Evolutionary conservation across 208 protist genomes (phyloP), one percentile per base, ranked within the genome.

Genomic region (Trypanosoma scelopori): DNA sequence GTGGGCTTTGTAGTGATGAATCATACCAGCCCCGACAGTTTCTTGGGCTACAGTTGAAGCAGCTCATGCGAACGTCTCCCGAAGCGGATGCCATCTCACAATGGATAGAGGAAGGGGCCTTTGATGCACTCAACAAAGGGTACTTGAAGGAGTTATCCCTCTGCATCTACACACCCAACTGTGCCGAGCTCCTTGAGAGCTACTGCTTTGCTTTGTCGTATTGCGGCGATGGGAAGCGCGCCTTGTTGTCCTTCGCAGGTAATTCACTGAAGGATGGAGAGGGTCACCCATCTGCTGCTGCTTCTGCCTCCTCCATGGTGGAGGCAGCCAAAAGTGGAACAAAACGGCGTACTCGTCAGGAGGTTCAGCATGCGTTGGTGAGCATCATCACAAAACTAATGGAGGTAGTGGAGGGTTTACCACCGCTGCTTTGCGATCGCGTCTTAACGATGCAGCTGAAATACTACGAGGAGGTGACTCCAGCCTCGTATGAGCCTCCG

Each of bases 91-190:
- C 56, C 1, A 90, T 91, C 30, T 90, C 81, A 4, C 71, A 78
- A 52, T 94, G 85, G 84, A 83, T 92, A 42, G 84, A 87, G 49
- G 82, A 85, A 30, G 81, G 85, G 52, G 83, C 79, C n/a, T 89
- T 94, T 67, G 85, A 92, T 61, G 88, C 88, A 25, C 71, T 94
- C 3, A 90, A 92, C 50, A 74, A 80, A 32, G 77, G 79, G 39
- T 94, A 92, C 48, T 71, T 94, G 6, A 85, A 91, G 61, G 81
- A 92, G 65, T 67, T 92, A 64, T 60, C 85, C 5, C 71, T 94
- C 39, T 92, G 85, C 58, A 72, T 92, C n/a, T 85, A 89, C 70
- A 78, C 80, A 25, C 78, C 65, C 11, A 67, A 82, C 13, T 87
- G 77, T 49, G 69, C 52, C 16, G 78, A 82, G 46, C 64, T 87